Evolutionary conservation across 2,329 filamentous ascomycete species (phyloP).

Genomic region (Fonsecaea pugnacius): DNA sequence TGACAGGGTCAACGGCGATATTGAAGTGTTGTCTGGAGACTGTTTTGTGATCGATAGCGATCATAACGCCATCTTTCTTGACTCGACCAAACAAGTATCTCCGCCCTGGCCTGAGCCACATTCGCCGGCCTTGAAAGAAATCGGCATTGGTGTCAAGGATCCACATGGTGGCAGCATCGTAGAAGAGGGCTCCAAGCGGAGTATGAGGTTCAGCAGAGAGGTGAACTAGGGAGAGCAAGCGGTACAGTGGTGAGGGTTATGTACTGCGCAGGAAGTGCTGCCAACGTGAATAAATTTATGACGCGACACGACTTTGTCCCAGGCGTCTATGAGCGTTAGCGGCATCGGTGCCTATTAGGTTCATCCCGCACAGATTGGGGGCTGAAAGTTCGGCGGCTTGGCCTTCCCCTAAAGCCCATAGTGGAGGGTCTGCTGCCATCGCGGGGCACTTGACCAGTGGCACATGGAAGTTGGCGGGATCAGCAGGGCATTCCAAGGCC

Average conservation of each 20-base stretch:
- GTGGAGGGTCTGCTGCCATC: neutral
- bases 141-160: constrained; percentile 60
- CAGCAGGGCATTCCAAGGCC: constrained; percentile 25
- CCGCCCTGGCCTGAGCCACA: constrained; percentile 86
- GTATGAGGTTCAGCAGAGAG: neutral
- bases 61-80: constrained; percentile 65
- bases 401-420: neutral
- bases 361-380: constrained; percentile 21
- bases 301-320: constrained; percentile 20
- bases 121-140: constrained; percentile 61
- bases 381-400: neutral
- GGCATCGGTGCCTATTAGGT: constrained; percentile 29
- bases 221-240: neutral
- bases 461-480: constrained; percentile 17
- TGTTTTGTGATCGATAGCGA: constrained; percentile 75
- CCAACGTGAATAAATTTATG: constrained; percentile 14
- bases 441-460: constrained; percentile 16
- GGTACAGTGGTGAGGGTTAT: neutral
- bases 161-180: constrained; percentile 60
- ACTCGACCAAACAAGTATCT: constrained; percentile 85
- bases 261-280: neutral
- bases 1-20: constrained; percentile 70
- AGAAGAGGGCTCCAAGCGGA: neutral
- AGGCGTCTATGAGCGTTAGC: constrained; percentile 10
- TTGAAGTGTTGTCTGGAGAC: constrained; percentile 89